phyloP scores from a whole-genome alignment of 2,329 filamentous ascomycete species.

The Colletotrichum sp. region DNA sequence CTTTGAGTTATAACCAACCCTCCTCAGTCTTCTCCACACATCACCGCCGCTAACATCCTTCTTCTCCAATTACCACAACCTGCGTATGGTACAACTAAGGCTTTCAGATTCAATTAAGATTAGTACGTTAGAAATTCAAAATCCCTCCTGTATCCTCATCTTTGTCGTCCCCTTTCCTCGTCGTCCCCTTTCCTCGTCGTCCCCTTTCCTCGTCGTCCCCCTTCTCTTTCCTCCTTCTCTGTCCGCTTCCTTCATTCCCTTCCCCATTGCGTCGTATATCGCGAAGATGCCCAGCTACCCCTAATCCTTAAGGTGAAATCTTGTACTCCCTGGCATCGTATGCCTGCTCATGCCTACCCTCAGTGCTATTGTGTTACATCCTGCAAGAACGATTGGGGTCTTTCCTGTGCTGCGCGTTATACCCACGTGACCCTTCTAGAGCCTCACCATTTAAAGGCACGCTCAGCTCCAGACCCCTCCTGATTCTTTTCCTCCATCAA shows the following conservation, averaged over 20 bases:
- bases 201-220: no score
- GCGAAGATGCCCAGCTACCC: not conserved
- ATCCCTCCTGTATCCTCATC: no score
- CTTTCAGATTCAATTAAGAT: no score
- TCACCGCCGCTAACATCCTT: no score
- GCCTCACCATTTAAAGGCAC: not conserved
- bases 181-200: no score
- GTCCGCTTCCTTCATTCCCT: no score
- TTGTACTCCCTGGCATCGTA: not conserved
- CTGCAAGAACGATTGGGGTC: not conserved
- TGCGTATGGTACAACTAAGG: no score
- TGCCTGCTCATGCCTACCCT: not conserved
- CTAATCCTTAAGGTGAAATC: not conserved
- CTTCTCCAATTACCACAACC: no score
- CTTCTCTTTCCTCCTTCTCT: not conserved
- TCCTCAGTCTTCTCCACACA: no score
- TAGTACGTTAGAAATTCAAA: no score
- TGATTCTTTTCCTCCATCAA: not conserved
- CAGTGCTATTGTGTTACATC: not conserved
- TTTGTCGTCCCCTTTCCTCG: no score
- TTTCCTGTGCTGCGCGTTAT: not conserved
- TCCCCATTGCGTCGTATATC: not conserved
- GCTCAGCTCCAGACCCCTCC: not conserved
- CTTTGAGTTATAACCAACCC: no score
- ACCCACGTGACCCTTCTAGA: not conserved